Evolutionary conservation across 2,329 filamentous ascomycete genomes (phyloP).

Genomic region (Acephala macrosclerotiorum): DNA sequence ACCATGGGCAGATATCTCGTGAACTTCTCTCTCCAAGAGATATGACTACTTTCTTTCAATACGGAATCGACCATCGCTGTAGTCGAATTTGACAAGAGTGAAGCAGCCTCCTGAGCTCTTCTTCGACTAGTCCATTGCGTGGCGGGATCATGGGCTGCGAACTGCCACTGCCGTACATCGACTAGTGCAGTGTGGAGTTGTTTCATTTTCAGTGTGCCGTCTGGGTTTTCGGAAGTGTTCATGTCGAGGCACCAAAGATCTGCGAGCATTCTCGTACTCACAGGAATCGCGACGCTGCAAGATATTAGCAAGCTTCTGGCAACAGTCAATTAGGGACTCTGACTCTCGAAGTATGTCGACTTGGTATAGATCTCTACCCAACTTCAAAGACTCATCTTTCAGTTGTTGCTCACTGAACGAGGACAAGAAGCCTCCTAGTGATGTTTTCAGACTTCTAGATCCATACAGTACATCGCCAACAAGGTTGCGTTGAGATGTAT

Average conservation of each 20-base stretch:
- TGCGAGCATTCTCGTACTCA: slow-evolving; percentile 48
- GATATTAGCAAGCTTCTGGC: not conserved
- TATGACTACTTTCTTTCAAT: slow-evolving; percentile 7
- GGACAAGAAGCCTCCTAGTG: slow-evolving; percentile 44
- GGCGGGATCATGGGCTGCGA: slow-evolving; percentile 75
- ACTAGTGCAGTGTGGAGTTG: slow-evolving; percentile 55
- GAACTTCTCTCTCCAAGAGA: slow-evolving; percentile 11
- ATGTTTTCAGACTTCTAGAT: slow-evolving; percentile 57
- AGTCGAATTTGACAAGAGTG: slow-evolving; percentile 67
- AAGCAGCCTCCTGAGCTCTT: slow-evolving; percentile 61
- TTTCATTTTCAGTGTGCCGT: slow-evolving; percentile 6
- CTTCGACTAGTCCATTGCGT: slow-evolving; percentile 64
- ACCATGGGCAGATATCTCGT: slow-evolving; percentile 2
- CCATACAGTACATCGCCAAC: slow-evolving; percentile 63
- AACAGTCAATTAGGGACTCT: slow-evolving; percentile 46
- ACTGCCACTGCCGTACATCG: slow-evolving; percentile 66
- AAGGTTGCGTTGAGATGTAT: slow-evolving; percentile 58
- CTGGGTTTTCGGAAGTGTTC: slow-evolving; percentile 47
- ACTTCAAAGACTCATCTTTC: slow-evolving; percentile 66
- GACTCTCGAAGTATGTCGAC: slow-evolving; percentile 70
- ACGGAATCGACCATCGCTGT: slow-evolving; percentile 52
- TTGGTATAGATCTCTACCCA: slow-evolving; percentile 51
- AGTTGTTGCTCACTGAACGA: slow-evolving; percentile 58
- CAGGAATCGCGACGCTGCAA: slow-evolving; percentile 53
- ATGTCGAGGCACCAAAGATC: slow-evolving; percentile 52